Evolutionary conservation across 2,329 filamentous ascomycete genomes (phyloP).

Genomic region (Aspergillus candidus): DNA sequence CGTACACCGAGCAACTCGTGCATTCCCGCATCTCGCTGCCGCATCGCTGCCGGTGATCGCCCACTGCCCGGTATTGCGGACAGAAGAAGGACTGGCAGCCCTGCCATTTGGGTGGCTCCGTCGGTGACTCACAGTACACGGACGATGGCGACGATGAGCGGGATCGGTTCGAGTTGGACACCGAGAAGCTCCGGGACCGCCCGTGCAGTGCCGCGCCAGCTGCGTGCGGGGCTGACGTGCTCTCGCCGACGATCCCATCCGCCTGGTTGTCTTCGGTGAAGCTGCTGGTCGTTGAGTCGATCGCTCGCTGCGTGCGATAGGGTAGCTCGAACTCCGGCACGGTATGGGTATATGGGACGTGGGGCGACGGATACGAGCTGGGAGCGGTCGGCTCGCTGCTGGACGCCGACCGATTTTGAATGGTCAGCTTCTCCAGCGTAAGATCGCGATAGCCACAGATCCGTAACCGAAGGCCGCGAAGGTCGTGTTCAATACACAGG

Average conservation of each 20-base stretch:
- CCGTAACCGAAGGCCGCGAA: conserved; percentile 50
- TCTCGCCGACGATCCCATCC: conserved; percentile 22
- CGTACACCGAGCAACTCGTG: conserved; percentile 40
- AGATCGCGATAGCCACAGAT: conserved; percentile 55
- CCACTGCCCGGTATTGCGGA: conserved; percentile 36
- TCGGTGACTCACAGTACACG: conserved; percentile 31
- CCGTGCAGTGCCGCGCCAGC: conserved; percentile 20
- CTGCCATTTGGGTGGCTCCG: conserved; percentile 38
- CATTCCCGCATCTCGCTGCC: conserved; percentile 41
- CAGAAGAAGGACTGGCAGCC: conserved; percentile 47
- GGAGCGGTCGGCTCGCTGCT: conserved; percentile 4
- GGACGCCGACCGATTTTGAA: conserved; percentile 27
- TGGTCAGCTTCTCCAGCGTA: conserved; percentile 42
- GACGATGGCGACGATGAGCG: conserved; percentile 37
- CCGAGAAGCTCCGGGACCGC: conserved; percentile 33
- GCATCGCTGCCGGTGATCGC: conserved; percentile 43
- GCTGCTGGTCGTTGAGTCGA: conserved; percentile 31
- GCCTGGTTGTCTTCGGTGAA: conserved; percentile 28
- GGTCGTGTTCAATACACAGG: conserved; percentile 55
- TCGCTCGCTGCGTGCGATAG: conserved; percentile 23
- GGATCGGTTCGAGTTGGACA: conserved; percentile 36
- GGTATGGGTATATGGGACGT: conserved; percentile 11
- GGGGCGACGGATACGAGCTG: conserved; percentile 4
- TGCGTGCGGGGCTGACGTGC: conserved; percentile 16
- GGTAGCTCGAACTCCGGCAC: conserved; percentile 24